Evolutionary conservation across 257 asterid species (phyloP), one percentile per base, ranked within the genome.

Genomic region (Solanum sejunctum): DNA sequence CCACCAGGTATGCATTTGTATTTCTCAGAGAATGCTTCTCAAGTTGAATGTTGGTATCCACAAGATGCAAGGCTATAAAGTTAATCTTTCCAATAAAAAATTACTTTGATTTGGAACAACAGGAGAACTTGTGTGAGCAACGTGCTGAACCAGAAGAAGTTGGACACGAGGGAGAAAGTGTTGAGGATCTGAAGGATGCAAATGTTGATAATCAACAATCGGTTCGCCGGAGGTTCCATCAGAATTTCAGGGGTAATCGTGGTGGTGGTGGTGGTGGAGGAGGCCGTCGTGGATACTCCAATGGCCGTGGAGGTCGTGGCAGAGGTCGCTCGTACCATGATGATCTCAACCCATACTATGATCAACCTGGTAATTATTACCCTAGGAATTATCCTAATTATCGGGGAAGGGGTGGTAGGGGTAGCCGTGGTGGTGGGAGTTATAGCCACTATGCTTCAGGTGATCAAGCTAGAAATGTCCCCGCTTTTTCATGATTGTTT

Each of bases 401-500:
- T 87, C 85, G 97, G 88, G 94, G 93, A 84, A 86, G 95, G 83
- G 93, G 97, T 15, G 92, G 95, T 61, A 86, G 93, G 88, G 95
- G 92, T 84, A 86, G 82, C 87, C 49, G 84, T n/a, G 87, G 84
- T 49, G 86, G 86, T 64, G 92, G 89, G 41, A 88, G 87, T 85
- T 83, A 86, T 73, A 84, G 57, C 83, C 55, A 87, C 86, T 75
- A 85, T 45, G 92, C 86, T 61, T 67, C 86, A 18, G 82, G 88
- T 15, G 87, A 54, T 71, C 85, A 71, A 72, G 85, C 77, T 57
- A 81, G 87, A 3, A 85, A 85, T 20, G 92, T 87, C 4, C 85
- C 83, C 52, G 89, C 81, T 56, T 93, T 89, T 71, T 90, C 93
- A 45, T 92, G 84, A 92, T 57, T 23, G 51, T 69, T 75, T 66